These are phyloP conservation scores for Amauroascus niger DNA, from an alignment of 2,329 filamentous ascomycete species.

Conservation along the genomic window DNA sequence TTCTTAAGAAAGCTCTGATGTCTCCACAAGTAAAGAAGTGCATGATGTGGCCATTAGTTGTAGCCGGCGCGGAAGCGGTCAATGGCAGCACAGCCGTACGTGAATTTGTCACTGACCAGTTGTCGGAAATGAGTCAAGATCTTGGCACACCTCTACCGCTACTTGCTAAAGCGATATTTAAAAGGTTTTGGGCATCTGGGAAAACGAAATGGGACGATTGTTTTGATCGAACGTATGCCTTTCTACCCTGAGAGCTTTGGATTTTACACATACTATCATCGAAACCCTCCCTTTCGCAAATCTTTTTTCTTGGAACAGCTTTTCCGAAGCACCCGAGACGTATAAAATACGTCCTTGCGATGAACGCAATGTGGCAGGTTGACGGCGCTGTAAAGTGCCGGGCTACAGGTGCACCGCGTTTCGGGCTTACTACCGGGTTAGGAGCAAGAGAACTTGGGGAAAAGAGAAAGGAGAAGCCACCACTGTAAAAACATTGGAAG, in stretches of 20 bases:
- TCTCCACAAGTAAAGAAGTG: neutral
- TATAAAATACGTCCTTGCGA: too few relatives aligned
- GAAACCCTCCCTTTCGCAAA: too few relatives aligned
- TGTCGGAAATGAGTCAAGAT: conserved; percentile 1
- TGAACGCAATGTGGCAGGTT: too few relatives aligned
- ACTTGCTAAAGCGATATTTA: neutral
- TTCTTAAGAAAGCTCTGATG: neutral
- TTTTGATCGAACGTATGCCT: conserved; percentile 1
- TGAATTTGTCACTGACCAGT: neutral
- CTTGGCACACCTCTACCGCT: neutral
- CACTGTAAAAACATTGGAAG: too few relatives aligned
- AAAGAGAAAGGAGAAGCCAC: too few relatives aligned
- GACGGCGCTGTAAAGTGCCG: too few relatives aligned
- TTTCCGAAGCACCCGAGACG: too few relatives aligned
- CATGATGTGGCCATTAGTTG: conserved; percentile 4
- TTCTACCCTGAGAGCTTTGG: neutral
- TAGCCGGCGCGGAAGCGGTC: neutral
- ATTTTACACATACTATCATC: too few relatives aligned
- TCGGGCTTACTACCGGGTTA: too few relatives aligned
- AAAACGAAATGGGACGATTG: conserved; percentile 7
- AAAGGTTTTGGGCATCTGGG: conserved; percentile 1
- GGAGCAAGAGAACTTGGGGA: too few relatives aligned
- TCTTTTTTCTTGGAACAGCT: too few relatives aligned
- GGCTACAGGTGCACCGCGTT: too few relatives aligned
- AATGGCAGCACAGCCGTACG: neutral